Conservation (phyloP, 2,329 filamentous ascomycete genomes). For the Trichoderma sp. region DNA sequence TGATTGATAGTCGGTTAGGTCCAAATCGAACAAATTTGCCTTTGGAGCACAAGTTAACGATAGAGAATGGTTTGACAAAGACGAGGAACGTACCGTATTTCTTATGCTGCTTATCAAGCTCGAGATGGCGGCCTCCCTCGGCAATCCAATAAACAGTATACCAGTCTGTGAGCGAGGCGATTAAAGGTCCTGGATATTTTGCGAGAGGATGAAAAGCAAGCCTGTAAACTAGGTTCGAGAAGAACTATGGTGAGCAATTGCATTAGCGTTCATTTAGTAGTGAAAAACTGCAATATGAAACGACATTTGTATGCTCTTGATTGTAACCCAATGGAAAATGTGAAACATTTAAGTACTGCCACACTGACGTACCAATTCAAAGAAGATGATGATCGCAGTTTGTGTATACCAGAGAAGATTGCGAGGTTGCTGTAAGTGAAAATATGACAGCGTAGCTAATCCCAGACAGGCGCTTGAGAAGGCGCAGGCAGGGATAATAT, state of each 20-base stretch:
- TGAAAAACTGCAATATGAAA: background rate
- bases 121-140: slow-evolving; percentile 15
- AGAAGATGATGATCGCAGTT: background rate
- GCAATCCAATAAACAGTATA: slow-evolving; percentile 20
- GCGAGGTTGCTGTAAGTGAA: slow-evolving; percentile 6
- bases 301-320: background rate
- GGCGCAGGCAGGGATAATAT: slow-evolving; percentile 2
- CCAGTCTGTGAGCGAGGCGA: slow-evolving; percentile 23
- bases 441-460: background rate
- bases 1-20: slow-evolving; percentile 20
- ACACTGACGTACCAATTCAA: slow-evolving; percentile 4
- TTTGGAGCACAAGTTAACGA: background rate
- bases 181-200: slow-evolving; percentile 24
- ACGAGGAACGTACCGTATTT: background rate
- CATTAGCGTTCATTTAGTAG: background rate
- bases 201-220: slow-evolving; percentile 24
- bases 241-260: background rate
- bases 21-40: slow-evolving; percentile 20
- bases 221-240: slow-evolving; percentile 19
- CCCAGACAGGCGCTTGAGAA: background rate
- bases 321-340: background rate
- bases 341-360: background rate
- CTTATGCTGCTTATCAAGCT: slow-evolving; percentile 17
- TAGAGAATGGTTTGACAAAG: background rate
- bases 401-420: background rate